A percentile compares a stretch with the other conserved stretches of the same genome.
These are phyloP conservation scores for Claviceps sp. DNA, from an alignment of 2,329 filamentous ascomycete species.

Conservation along the genomic window DNA sequence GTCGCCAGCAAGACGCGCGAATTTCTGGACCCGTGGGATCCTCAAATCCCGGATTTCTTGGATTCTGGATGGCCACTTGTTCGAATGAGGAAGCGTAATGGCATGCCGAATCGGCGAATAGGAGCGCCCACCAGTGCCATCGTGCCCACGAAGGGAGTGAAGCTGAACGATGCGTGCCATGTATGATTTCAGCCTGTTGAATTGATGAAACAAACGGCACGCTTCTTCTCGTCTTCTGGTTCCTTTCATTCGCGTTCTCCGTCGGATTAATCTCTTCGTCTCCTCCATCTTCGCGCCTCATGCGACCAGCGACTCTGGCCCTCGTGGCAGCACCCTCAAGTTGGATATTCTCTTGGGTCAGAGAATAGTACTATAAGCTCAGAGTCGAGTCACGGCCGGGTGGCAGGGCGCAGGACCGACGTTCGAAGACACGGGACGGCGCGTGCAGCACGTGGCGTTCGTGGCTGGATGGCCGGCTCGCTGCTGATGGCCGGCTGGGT, in stretches of 20 bases:
- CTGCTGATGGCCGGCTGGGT: neutral
- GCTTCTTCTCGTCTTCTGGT: neutral
- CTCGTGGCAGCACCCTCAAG: neutral
- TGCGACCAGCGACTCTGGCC: neutral
- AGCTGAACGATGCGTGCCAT: neutral
- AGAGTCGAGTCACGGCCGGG: neutral
- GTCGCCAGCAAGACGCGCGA: neutral
- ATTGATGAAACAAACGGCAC: neutral
- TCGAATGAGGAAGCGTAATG: neutral
- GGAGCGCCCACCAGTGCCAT: neutral
- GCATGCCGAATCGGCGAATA: neutral
- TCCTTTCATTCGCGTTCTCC: neutral
- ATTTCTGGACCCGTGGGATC: neutral
- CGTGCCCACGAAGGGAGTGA: neutral
- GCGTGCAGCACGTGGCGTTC: neutral
- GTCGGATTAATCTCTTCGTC: no score
- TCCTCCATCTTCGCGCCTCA: neutral
- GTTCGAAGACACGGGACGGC: slow-evolving; percentile 2
- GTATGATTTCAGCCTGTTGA: neutral
- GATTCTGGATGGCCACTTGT: neutral
- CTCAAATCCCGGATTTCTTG: no score
- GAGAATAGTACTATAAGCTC: no score
- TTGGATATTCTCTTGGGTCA: neutral
- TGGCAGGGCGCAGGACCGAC: neutral
- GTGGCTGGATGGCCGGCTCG: neutral